Evolutionary conservation across 371 early-diverging fungal species (phyloP).

Genomic region (Sanchytrium tribonematis): DNA sequence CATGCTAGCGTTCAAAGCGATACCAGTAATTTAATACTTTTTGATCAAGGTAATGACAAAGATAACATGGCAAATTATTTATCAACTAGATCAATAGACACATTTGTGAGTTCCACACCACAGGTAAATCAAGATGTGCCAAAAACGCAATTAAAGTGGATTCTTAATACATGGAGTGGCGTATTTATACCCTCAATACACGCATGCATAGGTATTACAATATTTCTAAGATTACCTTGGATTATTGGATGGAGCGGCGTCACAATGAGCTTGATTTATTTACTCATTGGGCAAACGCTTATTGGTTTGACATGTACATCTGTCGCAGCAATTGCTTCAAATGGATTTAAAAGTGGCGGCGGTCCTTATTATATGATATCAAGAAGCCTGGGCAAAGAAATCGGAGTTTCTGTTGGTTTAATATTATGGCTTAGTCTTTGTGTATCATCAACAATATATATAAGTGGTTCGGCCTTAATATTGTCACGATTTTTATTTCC

Average conservation of each 20-base stretch:
- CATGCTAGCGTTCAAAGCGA: neutral
- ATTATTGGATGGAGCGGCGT: slow-evolving; percentile 13
- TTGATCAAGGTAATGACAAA: neutral
- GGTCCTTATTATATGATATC: slow-evolving; percentile 44
- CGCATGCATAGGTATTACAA: slow-evolving; percentile 5
- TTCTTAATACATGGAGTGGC: slow-evolving; percentile 2
- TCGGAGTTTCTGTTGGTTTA: slow-evolving; percentile 40
- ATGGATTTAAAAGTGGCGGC: slow-evolving; percentile 34
- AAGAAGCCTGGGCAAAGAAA: slow-evolving; percentile 36
- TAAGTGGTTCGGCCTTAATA: neutral
- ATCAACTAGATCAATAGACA: neutral
- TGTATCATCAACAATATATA: neutral
- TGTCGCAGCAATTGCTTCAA: slow-evolving; percentile 36
- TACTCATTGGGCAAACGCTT: slow-evolving; percentile 5
- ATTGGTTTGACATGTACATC: slow-evolving; percentile 6
- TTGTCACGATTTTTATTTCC: neutral
- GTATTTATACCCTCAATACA: slow-evolving; percentile 5
- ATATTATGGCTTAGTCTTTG: slow-evolving; percentile 17
- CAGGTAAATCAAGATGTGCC: neutral
- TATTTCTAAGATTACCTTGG: slow-evolving; percentile 12
- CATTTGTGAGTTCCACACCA: neutral
- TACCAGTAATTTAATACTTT: neutral
- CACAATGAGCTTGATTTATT: slow-evolving; percentile 8
- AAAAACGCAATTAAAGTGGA: neutral
- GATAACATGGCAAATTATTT: neutral